Evolutionary conservation across 2,329 filamentous ascomycete genomes (phyloP), one percentile per base, ranked within the genome.

Genomic region (Diaporthe sp.): DNA sequence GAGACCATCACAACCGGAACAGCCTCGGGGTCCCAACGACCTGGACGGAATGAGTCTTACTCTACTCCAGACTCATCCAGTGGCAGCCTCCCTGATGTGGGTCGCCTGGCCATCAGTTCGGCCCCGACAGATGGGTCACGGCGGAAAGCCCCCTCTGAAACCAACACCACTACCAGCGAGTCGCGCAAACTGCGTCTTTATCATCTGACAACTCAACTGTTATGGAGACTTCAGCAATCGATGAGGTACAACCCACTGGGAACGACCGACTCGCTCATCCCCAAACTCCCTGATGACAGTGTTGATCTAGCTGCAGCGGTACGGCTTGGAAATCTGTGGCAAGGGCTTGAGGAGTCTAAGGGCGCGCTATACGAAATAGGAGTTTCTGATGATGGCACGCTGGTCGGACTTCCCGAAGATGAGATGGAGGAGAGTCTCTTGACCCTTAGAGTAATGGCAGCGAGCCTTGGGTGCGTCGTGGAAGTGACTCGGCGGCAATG

Each of bases 361-460:
- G 97, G 97, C 7, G 97, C 97, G 1, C 85, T 98, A 68, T 99
- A 99, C 80, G 96, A 99, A 83, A 98, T 99, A 83, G 97, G 97
- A 0, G 95, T 99, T 13, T 94, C 96, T 39, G 97, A 99, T 83
- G 95, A 98, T 85, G 97, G 97, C 10, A 95, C 94, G 0, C 92
- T 99, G 75, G 91, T 98, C 57, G 97, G 97, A 0, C 87, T 99
- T 62, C 94, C 95, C 2, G 92, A 94, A 78, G 95, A 98, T 81
- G 97, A 99, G 84, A 91, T 99, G 88, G 91, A 96, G 77, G 96
- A 98, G 84, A 98, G 95, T 82, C 88, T 98, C 76, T 90, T 90
- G 57, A 98, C 96, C 75, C 85, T 99, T 51, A 91, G 92, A 76
- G 92, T 94, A 70, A 99, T 99, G 96, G 96, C 97, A 51, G 94